Percentiles rank a stretch among this genome's conserved stretches.
Evolutionary conservation across 192 early-diverging fungal species (phyloP).

Genomic region (Linnemannia elongata): DNA sequence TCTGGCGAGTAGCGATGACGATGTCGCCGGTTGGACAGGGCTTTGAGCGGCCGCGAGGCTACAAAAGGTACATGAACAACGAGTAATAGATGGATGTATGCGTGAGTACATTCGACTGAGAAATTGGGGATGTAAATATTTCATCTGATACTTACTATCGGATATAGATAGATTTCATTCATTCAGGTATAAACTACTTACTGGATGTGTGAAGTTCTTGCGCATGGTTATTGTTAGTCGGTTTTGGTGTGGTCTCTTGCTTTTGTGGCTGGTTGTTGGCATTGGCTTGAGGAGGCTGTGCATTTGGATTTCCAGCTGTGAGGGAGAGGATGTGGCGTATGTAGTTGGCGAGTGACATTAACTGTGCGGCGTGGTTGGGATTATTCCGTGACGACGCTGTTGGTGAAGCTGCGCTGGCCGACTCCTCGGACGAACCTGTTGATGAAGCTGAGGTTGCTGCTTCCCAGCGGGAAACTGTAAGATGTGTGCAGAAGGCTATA

Average conservation of each 20-base stretch:
- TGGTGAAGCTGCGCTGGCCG: not conserved
- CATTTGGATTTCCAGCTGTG: constrained; percentile 18
- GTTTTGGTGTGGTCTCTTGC: constrained; percentile 17
- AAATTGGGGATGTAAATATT: not conserved
- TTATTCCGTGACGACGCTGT: constrained; percentile 1
- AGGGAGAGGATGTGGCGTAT: constrained; percentile 49
- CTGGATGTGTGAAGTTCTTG: not conserved
- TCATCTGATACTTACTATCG: not conserved
- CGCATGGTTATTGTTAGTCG: not conserved
- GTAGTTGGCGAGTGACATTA: constrained; percentile 48
- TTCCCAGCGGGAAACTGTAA: constrained; percentile 49
- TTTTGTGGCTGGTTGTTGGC: not conserved
- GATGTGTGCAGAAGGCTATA: constrained; percentile 52
- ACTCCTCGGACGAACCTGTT: not conserved
- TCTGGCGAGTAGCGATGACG: constrained; percentile 26
- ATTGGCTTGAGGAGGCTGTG: constrained; percentile 3
- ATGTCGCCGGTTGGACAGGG: constrained; percentile 23
- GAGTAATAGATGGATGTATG: not conserved
- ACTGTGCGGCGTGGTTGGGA: constrained; percentile 15
- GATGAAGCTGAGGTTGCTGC: not conserved
- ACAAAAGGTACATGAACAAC: not conserved
- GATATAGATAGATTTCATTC: not conserved
- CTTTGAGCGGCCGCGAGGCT: constrained; percentile 17
- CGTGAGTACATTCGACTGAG: not conserved
- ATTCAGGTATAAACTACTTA: not conserved